These are phyloP conservation scores for Daldinia sp. DNA, from an alignment of 2,329 filamentous ascomycete genomes.

Conservation along the genomic window DNA sequence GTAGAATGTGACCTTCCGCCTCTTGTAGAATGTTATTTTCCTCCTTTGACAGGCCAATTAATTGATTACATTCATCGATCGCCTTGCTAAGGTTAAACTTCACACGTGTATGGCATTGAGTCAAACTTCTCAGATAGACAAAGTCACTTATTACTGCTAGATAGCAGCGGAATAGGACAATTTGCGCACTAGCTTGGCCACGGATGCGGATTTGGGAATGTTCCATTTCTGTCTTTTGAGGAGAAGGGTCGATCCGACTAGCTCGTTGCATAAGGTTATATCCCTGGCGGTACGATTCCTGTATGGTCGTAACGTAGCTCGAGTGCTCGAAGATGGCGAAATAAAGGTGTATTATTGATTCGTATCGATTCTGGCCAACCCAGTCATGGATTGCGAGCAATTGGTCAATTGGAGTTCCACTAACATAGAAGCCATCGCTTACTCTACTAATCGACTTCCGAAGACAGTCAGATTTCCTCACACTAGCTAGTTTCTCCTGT, in stretches of 20 bases:
- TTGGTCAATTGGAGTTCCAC: not conserved
- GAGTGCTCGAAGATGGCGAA: not conserved
- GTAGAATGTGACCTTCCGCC: slow-evolving; percentile 59
- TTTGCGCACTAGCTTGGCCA: not conserved
- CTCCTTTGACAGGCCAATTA: slow-evolving; percentile 50
- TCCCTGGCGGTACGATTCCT: not conserved
- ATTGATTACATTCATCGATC: slow-evolving; percentile 48
- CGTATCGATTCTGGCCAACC: not conserved
- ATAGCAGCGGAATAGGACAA: slow-evolving; percentile 13
- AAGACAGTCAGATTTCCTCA: not conserved
- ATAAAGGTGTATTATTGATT: not conserved
- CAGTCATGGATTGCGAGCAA: not conserved
- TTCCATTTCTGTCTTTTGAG: not conserved
- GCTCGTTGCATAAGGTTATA: not conserved
- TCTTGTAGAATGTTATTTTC: slow-evolving; percentile 51
- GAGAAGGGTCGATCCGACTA: not conserved
- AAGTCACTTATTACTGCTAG: slow-evolving; percentile 27
- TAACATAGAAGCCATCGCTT: not conserved
- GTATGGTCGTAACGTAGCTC: not conserved
- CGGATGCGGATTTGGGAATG: not conserved
- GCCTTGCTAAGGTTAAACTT: slow-evolving; percentile 5
- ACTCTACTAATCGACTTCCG: not conserved
- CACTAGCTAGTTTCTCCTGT: not conserved
- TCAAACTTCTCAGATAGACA: slow-evolving; percentile 2
- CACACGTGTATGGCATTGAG: slow-evolving; percentile 21